These are phyloP conservation scores for Aspergillus sp. DNA, from an alignment of 2,329 filamentous ascomycete genomes.

Conservation along the genomic window DNA sequence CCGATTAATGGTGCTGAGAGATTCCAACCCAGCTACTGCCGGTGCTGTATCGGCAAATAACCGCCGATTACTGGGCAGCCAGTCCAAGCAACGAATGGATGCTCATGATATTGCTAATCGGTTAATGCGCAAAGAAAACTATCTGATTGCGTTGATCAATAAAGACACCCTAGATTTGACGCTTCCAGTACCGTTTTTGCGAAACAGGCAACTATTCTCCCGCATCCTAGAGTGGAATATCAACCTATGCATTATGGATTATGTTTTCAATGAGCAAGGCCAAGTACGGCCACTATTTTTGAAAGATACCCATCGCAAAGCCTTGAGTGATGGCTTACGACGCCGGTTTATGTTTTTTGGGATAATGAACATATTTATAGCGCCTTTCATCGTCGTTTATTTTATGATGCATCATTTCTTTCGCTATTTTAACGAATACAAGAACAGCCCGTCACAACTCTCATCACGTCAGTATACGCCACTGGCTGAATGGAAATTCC, in stretches of 20 bases:
- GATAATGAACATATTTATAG: conserved; percentile 79
- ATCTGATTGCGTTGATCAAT: conserved; percentile 94
- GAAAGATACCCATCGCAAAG: conserved; percentile 74
- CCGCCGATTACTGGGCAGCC: conserved; percentile 68
- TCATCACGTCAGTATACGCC: conserved; percentile 90
- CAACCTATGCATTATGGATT: conserved; percentile 85
- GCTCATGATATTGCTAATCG: conserved; percentile 97
- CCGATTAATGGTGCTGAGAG: conserved; percentile 78
- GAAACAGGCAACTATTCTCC: conserved; percentile 79
- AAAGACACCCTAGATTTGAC: conserved; percentile 91
- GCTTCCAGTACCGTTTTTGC: conserved; percentile 79
- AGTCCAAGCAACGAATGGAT: conserved; percentile 91
- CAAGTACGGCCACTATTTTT: conserved; percentile 86
- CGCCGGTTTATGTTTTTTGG: conserved; percentile 79
- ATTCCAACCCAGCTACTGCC: conserved; percentile 83
- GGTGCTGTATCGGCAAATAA: conserved; percentile 59
- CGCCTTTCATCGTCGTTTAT: conserved; percentile 84
- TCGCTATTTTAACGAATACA: conserved; percentile 95
- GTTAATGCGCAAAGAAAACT: conserved; percentile 95
- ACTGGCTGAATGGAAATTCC: conserved; percentile 95
- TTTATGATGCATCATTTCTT: conserved; percentile 89
- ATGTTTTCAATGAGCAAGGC: conserved; percentile 85
- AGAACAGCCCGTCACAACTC: conserved; percentile 85
- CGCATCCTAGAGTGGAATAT: conserved; percentile 90
- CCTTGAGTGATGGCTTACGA: conserved; percentile 75